Conservation (phyloP, 306 rosid species). For the Medicago ruthenica region DNA sequence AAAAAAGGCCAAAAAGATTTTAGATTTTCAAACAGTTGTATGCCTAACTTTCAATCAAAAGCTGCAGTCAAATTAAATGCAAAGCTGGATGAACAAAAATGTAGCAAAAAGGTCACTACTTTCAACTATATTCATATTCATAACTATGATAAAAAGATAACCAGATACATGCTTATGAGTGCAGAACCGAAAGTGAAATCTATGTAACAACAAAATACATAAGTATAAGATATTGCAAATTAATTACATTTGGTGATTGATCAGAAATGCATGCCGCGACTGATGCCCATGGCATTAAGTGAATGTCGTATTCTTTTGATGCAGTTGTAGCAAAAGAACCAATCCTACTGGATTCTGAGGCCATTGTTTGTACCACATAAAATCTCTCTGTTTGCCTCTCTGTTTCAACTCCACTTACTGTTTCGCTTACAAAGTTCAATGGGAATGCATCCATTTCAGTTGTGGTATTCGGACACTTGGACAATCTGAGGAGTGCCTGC, state of each 20-base stretch:
- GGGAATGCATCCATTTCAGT: slow-evolving; percentile 75
- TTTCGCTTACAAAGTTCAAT: slow-evolving; percentile 72
- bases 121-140: slow-evolving; percentile 35
- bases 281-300: slow-evolving; percentile 98
- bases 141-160: slow-evolving; percentile 12
- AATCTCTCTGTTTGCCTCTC: slow-evolving; percentile 74
- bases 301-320: slow-evolving; percentile 93
- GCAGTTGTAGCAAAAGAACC: slow-evolving; percentile 86
- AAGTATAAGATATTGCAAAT: slow-evolving; percentile 48
- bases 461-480: slow-evolving; percentile 59
- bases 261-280: slow-evolving; percentile 88
- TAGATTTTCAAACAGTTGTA: background rate
- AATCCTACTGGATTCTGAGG: slow-evolving; percentile 83
- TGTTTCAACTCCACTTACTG: slow-evolving; percentile 55
- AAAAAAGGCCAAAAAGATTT: background rate
- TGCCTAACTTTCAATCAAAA: slow-evolving; percentile 29
- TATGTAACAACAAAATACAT: slow-evolving; percentile 33
- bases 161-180: slow-evolving; percentile 1
- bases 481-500: slow-evolving; percentile 77
- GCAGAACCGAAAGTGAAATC: slow-evolving; percentile 39
- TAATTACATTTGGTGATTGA: slow-evolving; percentile 72
- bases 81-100: slow-evolving; percentile 29
- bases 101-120: slow-evolving; percentile 25
- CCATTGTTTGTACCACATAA: slow-evolving; percentile 87
- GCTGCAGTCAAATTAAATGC: slow-evolving; percentile 21